Evolutionary conservation across 1,284 basidiomycete genomes (phyloP), one percentile per base, ranked within the genome.

Genomic region (Papiliotrema laurentii): DNA sequence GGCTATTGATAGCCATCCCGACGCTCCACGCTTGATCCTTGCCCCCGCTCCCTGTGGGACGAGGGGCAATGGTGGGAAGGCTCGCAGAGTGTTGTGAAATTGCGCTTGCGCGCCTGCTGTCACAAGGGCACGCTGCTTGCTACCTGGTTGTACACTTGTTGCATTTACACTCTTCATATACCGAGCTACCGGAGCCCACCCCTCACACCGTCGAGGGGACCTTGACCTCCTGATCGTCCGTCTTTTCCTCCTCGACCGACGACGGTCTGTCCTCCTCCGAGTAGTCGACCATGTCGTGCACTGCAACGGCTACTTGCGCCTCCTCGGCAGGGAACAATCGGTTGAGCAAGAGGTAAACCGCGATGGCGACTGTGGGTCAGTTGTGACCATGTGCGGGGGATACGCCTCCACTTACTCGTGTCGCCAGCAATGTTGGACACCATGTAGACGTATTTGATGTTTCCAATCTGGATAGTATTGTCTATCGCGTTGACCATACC

Each of bases 311-410:
- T 65, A 86, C 84, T 25, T 71, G 64, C 5, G 59, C 45, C 33
- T 82, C 83, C 25, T 72, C 74, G 2, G 80, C 78, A 3, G 86
- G 85, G 73, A 80, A 85, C 35, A 78, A 51, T 39, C 70, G 58
- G 72, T 81, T 83, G 40, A 87, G 77, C 22, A 69, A 24, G 54
- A 77, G 80, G 71, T 89, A 89, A 39, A 84, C 61, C 45, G 83
- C 40, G n/a, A 80, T 75, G 2, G 86, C 85, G 36, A 84, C 79
- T 46, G n/a, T n/a, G n/a, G n/a, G n/a, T n/a, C n/a, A n/a, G n/a
- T n/a, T n/a, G n/a, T n/a, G n/a, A n/a, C 24, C 18, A 34, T 45
- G 24, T 6, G 7, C 36, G 19, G 28, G 11, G 3, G 18, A 25
- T 24, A 7, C 22, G 9, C 4, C 0, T n/a, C 14, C 6, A 57